A percentile compares a stretch with the other conserved stretches of the same genome.
Conservation (phyloP, 305 asterid species). For the Coffea humblotiana region DNA sequence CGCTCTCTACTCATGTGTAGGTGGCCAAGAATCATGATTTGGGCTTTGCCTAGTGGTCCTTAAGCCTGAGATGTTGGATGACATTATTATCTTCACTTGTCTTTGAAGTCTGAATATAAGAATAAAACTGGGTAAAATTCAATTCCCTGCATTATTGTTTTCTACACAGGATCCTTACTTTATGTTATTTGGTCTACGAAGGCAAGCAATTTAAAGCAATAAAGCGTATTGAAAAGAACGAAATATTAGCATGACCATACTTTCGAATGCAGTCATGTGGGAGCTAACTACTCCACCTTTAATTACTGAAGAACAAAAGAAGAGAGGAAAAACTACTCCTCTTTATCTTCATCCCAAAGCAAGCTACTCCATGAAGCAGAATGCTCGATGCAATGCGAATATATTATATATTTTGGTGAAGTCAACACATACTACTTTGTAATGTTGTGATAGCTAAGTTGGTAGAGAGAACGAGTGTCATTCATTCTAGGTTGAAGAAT, state of each 20-base stretch:
- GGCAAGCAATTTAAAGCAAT: background rate
- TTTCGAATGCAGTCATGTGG: conserved; percentile 16
- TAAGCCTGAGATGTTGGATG: background rate
- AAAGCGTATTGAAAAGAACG: conserved; percentile 10
- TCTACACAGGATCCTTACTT: background rate
- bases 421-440: conserved; percentile 18
- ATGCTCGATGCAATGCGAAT: background rate
- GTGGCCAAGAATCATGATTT: conserved; percentile 8
- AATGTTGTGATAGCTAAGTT: conserved; percentile 17
- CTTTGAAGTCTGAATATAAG: conserved; percentile 28
- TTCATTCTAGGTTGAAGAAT: conserved; percentile 15
- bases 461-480: conserved; percentile 22
- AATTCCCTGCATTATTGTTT: background rate
- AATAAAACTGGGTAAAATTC: conserved; percentile 3
- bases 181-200: no score
- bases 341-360: conserved; percentile 46
- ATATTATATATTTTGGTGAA: background rate
- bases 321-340: background rate
- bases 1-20: conserved; percentile 12
- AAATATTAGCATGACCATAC: conserved; percentile 6
- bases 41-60: background rate
- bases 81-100: conserved; percentile 21
- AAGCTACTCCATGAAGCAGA: conserved; percentile 22
- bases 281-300: conserved; percentile 22
- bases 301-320: background rate